Percentiles rank a stretch among this genome's conserved stretches.
phyloP scores from a whole-genome alignment of 192 early-diverging fungal species.

The Backusella westeae region DNA sequence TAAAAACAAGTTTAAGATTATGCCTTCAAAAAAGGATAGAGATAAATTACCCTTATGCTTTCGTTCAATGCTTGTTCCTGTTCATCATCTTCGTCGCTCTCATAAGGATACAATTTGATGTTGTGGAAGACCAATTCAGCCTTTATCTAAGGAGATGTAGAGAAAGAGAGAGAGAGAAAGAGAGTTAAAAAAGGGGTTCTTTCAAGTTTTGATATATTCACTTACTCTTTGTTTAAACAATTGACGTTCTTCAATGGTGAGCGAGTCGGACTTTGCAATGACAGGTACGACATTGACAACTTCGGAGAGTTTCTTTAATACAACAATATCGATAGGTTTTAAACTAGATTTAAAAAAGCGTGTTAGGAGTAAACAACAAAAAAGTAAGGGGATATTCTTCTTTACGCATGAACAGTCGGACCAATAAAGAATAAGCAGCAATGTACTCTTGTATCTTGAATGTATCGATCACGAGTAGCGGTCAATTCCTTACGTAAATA shows the following conservation, averaged over 20 bases:
- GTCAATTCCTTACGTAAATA: constrained; percentile 92
- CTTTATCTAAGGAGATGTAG: constrained; percentile 56
- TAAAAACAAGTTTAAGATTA: background rate
- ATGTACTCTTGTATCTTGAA: constrained; percentile 93
- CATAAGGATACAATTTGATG: constrained; percentile 87
- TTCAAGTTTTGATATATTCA: background rate
- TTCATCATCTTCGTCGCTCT: constrained; percentile 81
- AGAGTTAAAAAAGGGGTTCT: background rate
- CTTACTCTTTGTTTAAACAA: constrained; percentile 75
- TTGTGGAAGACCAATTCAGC: constrained; percentile 90
- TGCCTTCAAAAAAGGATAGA: background rate
- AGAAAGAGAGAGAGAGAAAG: background rate
- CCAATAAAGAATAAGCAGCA: constrained; percentile 94
- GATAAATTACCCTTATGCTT: constrained; percentile 36
- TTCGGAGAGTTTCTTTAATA: constrained; percentile 79
- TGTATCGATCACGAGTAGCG: constrained; percentile 81
- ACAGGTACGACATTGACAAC: constrained; percentile 86
- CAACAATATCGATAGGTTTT: constrained; percentile 83
- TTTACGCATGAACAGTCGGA: constrained; percentile 90
- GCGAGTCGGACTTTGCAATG: constrained; percentile 86
- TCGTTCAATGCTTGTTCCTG: constrained; percentile 73
- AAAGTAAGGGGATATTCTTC: background rate
- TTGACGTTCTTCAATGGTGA: constrained; percentile 79
- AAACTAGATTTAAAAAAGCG: constrained; percentile 43
- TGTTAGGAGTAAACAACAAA: constrained; percentile 5